These are phyloP conservation scores for Saturnispora dispora DNA, from an alignment of 805 yeast species.

Conservation along the genomic window DNA sequence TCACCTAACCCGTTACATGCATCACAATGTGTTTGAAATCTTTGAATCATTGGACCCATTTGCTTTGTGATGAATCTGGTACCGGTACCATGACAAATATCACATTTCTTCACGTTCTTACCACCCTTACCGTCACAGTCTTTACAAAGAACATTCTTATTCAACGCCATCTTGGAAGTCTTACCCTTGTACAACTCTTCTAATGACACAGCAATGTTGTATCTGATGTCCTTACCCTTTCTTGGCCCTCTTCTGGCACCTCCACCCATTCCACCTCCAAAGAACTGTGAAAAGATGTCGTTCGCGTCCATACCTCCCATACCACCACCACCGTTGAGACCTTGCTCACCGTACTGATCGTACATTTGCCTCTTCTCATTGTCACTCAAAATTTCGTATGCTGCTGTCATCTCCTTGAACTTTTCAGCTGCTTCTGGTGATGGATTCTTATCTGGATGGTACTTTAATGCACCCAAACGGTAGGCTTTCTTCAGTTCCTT, in stretches of 20 bases:
- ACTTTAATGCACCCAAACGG: conserved; percentile 70
- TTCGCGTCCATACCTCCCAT: conserved; percentile 44
- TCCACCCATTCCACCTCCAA: conserved; percentile 45
- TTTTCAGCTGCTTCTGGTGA: conserved; percentile 90
- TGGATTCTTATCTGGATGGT: conserved; percentile 78
- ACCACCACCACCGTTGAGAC: conserved; percentile 67
- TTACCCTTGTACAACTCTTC: conserved; percentile 94
- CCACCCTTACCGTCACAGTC: conserved; percentile 95
- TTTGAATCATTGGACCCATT: conserved; percentile 99
- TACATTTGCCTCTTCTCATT: conserved; percentile 80
- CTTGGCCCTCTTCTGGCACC: conserved; percentile 73
- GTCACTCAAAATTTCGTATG: conserved; percentile 83
- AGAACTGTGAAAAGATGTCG: conserved; percentile 52
- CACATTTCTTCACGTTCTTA: conserved; percentile 81
- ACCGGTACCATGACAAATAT: conserved; percentile 87
- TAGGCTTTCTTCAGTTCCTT: conserved; percentile 73
- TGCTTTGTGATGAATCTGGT: conserved; percentile 86
- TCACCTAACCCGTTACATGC: conserved; percentile 90
- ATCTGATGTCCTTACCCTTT: conserved; percentile 86
- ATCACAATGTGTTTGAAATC: conserved; percentile 92
- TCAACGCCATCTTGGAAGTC: conserved; percentile 86
- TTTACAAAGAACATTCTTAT: conserved; percentile 83
- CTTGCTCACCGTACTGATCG: conserved; percentile 90
- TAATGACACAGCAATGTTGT: conserved; percentile 72
- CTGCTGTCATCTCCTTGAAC: conserved; percentile 83